Conservation (phyloP, 2,329 filamentous ascomycete species). For the Diplocarpon mali region DNA sequence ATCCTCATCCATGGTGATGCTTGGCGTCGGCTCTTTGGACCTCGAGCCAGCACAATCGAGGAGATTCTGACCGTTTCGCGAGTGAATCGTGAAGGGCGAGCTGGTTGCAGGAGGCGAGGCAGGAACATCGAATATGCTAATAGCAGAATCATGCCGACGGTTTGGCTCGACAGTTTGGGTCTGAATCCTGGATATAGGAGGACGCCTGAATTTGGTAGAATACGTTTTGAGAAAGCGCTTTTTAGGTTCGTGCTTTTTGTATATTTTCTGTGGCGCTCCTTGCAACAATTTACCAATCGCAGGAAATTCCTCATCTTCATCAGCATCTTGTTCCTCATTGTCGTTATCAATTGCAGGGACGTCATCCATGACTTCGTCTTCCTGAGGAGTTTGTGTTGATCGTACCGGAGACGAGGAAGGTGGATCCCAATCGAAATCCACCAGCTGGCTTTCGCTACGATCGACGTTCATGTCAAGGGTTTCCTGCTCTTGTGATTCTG, state of each 20-base stretch:
- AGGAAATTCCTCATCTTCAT: constrained; percentile 25
- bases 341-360: background rate
- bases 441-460: constrained; percentile 18
- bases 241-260: background rate
- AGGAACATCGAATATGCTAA: constrained; percentile 29
- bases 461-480: constrained; percentile 13
- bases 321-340: constrained; percentile 2
- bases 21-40: constrained; percentile 14
- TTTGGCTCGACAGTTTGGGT: constrained; percentile 10
- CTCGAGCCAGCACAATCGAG: constrained; percentile 13
- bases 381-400: background rate
- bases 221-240: constrained; percentile 13
- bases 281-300: constrained; percentile 21
- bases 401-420: constrained; percentile 9
- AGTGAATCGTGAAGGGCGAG: constrained; percentile 19
- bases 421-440: constrained; percentile 16
- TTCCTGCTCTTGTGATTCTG: constrained; percentile 19
- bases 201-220: constrained; percentile 18
- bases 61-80: background rate
- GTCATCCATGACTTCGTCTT: background rate
- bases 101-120: constrained; percentile 32
- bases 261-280: background rate
- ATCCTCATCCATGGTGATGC: constrained; percentile 6
- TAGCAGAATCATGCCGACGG: background rate
- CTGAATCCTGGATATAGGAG: constrained; percentile 17